Conservation (phyloP, 2,329 filamentous ascomycete genomes). For the Aspergillus tanneri region DNA sequence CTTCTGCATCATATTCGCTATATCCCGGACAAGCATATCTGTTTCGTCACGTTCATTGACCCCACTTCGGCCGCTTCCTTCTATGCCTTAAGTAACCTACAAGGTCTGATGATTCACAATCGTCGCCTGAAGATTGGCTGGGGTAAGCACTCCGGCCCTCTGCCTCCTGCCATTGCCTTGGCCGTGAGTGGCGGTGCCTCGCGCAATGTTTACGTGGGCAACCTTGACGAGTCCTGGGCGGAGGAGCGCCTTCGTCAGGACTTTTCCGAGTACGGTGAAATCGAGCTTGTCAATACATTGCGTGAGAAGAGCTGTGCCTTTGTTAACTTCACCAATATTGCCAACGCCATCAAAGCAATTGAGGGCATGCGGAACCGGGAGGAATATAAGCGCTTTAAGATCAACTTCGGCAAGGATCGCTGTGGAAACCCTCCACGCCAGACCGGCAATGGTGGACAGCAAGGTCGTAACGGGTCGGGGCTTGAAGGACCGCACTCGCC, state of each 20-base stretch:
- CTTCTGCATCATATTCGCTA: constrained; percentile 97
- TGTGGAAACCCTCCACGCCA: constrained; percentile 96
- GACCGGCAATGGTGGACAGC: constrained; percentile 63
- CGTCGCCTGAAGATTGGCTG: constrained; percentile 96
- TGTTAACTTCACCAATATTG: constrained; percentile 99
- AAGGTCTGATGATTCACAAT: constrained; percentile 99
- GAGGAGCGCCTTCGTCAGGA: constrained; percentile 94
- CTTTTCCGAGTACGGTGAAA: constrained; percentile 96
- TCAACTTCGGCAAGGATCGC: constrained; percentile 98
- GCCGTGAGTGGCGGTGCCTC: constrained; percentile 96
- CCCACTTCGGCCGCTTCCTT: constrained; percentile 96
- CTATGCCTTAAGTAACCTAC: constrained; percentile 94
- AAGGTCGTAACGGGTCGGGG: constrained; percentile 62
- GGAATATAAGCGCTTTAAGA: constrained; percentile 98
- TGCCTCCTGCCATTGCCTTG: constrained; percentile 91
- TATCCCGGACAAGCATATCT: constrained; percentile 99
- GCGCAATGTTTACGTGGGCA: constrained; percentile 97
- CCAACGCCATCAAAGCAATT: constrained; percentile 98
- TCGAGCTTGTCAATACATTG: constrained; percentile 93
- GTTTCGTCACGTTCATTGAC: constrained; percentile 99
- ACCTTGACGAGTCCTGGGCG: constrained; percentile 94
- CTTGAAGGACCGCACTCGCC: constrained; percentile 56
- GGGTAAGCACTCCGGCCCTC: constrained; percentile 97
- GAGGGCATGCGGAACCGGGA: constrained; percentile 92
- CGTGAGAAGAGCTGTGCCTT: constrained; percentile 99